These are phyloP conservation scores for Pleurostoma richardsiae DNA, from an alignment of 2,329 filamentous ascomycete species.

Conservation along the genomic window DNA sequence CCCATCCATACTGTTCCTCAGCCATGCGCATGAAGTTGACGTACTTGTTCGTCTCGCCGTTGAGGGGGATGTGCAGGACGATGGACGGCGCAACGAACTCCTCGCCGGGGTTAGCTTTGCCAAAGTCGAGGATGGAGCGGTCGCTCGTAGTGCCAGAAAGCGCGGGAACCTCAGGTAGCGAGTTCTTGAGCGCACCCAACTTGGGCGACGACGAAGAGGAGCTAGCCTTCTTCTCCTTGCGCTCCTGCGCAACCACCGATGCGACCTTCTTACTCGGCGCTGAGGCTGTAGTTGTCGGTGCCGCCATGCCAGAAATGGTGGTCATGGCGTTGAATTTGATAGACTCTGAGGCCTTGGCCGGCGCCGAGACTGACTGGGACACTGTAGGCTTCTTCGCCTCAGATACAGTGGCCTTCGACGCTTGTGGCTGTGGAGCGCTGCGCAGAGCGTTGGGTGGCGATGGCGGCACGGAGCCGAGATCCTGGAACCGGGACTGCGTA, in stretches of 20 bases:
- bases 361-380: slow-evolving; percentile 22
- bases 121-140: slow-evolving; percentile 58
- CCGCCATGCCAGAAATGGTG: slow-evolving; percentile 16
- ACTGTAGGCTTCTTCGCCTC: slow-evolving; percentile 30
- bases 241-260: slow-evolving; percentile 38
- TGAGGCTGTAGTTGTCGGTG: slow-evolving; percentile 5
- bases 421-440: slow-evolving; percentile 10
- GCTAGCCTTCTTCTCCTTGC: slow-evolving; percentile 30
- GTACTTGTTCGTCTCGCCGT: slow-evolving; percentile 80
- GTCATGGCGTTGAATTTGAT: slow-evolving; percentile 15
- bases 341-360: slow-evolving; percentile 11
- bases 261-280: slow-evolving; percentile 36
- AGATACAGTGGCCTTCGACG: slow-evolving; percentile 15
- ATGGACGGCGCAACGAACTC: slow-evolving; percentile 68
- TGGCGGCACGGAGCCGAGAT: slow-evolving; percentile 20
- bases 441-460: slow-evolving; percentile 22
- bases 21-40: slow-evolving; percentile 94
- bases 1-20: slow-evolving; percentile 90
- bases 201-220: slow-evolving; percentile 41
- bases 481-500: slow-evolving; percentile 19
- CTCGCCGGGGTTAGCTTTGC: slow-evolving; percentile 52
- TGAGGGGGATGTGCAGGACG: slow-evolving; percentile 74
- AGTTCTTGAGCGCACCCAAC: slow-evolving; percentile 43
- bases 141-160: slow-evolving; percentile 30
- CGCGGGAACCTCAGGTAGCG: slow-evolving; percentile 25